Evolutionary conservation across 1,284 basidiomycete species (phyloP).

Genomic region (Cryptococcus depauperatus): DNA sequence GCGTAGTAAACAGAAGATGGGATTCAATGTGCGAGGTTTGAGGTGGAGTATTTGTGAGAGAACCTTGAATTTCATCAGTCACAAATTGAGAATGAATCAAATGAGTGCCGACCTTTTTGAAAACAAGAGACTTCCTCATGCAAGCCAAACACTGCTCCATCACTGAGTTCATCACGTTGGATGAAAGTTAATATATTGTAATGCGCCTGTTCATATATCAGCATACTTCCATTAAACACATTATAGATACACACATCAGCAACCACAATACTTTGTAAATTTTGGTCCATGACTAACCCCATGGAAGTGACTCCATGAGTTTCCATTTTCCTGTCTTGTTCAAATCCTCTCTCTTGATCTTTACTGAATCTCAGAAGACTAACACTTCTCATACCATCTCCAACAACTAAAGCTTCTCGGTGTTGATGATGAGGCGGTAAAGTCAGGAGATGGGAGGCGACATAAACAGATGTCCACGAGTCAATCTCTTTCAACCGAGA

Average conservation of each 20-base stretch:
- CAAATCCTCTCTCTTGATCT: slow-evolving; percentile 49
- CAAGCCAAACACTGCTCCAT: slow-evolving; percentile 44
- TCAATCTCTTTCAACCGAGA: slow-evolving; percentile 41
- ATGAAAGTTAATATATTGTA: slow-evolving; percentile 62
- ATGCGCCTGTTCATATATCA: slow-evolving; percentile 40
- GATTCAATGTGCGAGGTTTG: too few species aligned
- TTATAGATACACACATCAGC: slow-evolving; percentile 55
- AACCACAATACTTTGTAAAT: slow-evolving; percentile 55
- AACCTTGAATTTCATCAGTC: too few species aligned
- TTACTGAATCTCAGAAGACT: slow-evolving; percentile 56
- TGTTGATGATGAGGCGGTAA: slow-evolving; percentile 7
- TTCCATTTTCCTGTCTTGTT: slow-evolving; percentile 66
- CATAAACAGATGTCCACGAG: slow-evolving; percentile 70
- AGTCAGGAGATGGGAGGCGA: slow-evolving; percentile 55
- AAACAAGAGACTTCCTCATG: slow-evolving; percentile 47
- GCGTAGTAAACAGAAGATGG: slow-evolving; percentile 67
- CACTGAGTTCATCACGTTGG: slow-evolving; percentile 36
- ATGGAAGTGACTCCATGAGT: slow-evolving; percentile 54
- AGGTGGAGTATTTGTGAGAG: too few species aligned
- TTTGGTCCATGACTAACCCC: slow-evolving; percentile 34
- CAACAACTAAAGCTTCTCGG: slow-evolving; percentile 54
- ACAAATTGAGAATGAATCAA: too few species aligned
- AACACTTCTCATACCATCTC: slow-evolving; percentile 76
- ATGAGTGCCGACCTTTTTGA: slow-evolving; percentile 36
- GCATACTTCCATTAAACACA: background rate